Conservation (phyloP, 1,139 yeast genomes). For the Lodderomyces parapsilosis region DNA sequence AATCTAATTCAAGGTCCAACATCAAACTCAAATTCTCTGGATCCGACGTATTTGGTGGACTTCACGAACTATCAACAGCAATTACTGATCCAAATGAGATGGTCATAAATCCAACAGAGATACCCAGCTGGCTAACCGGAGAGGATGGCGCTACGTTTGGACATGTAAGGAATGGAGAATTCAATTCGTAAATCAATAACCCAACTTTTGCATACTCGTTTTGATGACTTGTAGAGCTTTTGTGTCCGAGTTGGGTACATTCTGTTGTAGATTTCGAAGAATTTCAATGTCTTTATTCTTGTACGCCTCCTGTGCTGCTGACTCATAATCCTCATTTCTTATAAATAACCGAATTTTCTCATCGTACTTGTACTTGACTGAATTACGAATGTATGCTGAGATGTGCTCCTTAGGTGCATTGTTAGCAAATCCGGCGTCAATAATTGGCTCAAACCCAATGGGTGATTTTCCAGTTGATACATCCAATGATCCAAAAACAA, state of each 20-base stretch:
- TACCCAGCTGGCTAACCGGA: slow-evolving; percentile 83
- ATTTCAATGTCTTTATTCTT: slow-evolving; percentile 49
- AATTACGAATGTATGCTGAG: slow-evolving; percentile 35
- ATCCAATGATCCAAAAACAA: slow-evolving; percentile 29
- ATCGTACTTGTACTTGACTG: slow-evolving; percentile 31
- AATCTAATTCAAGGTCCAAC: slow-evolving; percentile 17
- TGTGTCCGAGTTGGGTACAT: slow-evolving; percentile 17
- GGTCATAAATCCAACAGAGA: slow-evolving; percentile 47
- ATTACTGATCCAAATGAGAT: slow-evolving; percentile 31
- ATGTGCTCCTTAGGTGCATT: slow-evolving; percentile 46
- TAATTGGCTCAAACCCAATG: slow-evolving; percentile 71
- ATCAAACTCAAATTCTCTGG: slow-evolving; percentile 61
- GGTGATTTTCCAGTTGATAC: slow-evolving; percentile 54
- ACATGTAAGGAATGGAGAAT: slow-evolving; percentile 42
- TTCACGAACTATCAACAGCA: slow-evolving; percentile 64
- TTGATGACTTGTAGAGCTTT: slow-evolving; percentile 23
- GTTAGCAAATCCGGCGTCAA: slow-evolving; percentile 47
- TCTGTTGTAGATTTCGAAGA: slow-evolving; percentile 10
- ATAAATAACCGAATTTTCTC: slow-evolving; percentile 51
- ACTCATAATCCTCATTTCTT: slow-evolving; percentile 50
- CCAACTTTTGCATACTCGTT: slow-evolving; percentile 28
- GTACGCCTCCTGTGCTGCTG: slow-evolving; percentile 63
- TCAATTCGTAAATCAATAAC: slow-evolving; percentile 24
- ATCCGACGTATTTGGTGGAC: slow-evolving; percentile 75
- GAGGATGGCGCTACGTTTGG: slow-evolving; percentile 57